These are phyloP conservation scores for Sugiyamaella qingdaonensis DNA, from an alignment of 805 yeast genomes.

Conservation along the genomic window DNA sequence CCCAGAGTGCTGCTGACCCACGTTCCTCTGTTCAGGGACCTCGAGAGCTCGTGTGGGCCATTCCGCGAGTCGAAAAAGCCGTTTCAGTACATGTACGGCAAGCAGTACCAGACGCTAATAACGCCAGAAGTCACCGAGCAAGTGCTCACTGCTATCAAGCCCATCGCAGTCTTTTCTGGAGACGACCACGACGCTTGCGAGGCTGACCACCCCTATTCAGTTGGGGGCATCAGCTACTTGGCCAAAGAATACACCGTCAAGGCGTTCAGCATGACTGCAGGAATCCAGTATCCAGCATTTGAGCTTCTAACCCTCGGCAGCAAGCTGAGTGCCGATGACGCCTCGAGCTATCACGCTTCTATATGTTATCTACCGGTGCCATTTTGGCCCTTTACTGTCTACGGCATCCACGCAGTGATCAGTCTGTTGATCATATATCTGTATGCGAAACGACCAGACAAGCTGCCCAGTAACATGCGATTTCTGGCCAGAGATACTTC, in stretches of 20 bases:
- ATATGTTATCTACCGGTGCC: slow-evolving; percentile 33
- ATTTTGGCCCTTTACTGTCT: slow-evolving; percentile 27
- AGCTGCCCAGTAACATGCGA: background rate
- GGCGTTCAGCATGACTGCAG: slow-evolving; percentile 90
- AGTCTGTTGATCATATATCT: slow-evolving; percentile 4
- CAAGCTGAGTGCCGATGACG: background rate
- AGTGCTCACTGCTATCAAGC: slow-evolving; percentile 56
- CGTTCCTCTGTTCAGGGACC: slow-evolving; percentile 79
- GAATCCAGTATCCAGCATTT: slow-evolving; percentile 78
- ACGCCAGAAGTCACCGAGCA: slow-evolving; percentile 55
- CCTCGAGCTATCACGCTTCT: slow-evolving; percentile 22
- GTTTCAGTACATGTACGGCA: slow-evolving; percentile 71
- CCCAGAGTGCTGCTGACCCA: slow-evolving; percentile 78
- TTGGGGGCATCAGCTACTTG: slow-evolving; percentile 36
- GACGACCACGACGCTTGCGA: slow-evolving; percentile 98
- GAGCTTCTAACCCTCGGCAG: slow-evolving; percentile 63
- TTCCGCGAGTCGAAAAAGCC: slow-evolving; percentile 60
- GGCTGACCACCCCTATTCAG: slow-evolving; percentile 48
- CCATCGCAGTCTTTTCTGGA: slow-evolving; percentile 75
- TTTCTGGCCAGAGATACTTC: background rate
- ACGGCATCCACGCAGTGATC: slow-evolving; percentile 21
- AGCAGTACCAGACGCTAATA: slow-evolving; percentile 88
- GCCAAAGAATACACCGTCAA: slow-evolving; percentile 73
- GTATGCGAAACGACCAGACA: background rate
- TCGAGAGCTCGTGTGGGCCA: slow-evolving; percentile 64